Evolutionary conservation across 2,329 filamentous ascomycete species (phyloP).

Genomic region (Myriosclerotinia curreyana): DNA sequence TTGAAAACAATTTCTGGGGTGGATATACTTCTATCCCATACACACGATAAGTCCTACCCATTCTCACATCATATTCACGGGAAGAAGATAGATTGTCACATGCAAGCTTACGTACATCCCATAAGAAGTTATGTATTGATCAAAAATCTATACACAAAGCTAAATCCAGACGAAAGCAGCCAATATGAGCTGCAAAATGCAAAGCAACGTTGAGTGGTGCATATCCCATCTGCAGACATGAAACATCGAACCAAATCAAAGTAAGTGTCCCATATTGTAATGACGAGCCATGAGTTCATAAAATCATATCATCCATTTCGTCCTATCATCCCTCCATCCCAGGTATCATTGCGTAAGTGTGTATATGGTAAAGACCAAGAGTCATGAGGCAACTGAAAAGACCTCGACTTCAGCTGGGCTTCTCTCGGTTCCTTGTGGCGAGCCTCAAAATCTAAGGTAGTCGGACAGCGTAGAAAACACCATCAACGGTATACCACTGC

Average conservation of each 20-base stretch:
- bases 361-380: neutral
- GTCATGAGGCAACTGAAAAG: neutral
- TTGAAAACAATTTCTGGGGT: too few species aligned
- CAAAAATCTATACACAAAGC: neutral
- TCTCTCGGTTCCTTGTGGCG: neutral
- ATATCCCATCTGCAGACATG: neutral
- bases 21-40: neutral
- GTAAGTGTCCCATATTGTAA: slow-evolving; percentile 2
- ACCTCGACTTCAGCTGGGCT: neutral
- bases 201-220: neutral
- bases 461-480: slow-evolving; percentile 60
- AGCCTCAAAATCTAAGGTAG: slow-evolving; percentile 40
- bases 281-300: neutral
- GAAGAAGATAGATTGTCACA: neutral
- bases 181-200: neutral
- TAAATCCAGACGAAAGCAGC: neutral
- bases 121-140: neutral
- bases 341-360: neutral
- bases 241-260: neutral
- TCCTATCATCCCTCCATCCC: neutral
- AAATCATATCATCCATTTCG: neutral
- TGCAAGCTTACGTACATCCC: neutral
- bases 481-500: slow-evolving; percentile 58
- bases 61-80: neutral
- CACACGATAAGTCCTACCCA: neutral